These are phyloP conservation scores for Hirsutella minnesotensis DNA, from an alignment of 2,329 filamentous ascomycete genomes.

Conservation along the genomic window DNA sequence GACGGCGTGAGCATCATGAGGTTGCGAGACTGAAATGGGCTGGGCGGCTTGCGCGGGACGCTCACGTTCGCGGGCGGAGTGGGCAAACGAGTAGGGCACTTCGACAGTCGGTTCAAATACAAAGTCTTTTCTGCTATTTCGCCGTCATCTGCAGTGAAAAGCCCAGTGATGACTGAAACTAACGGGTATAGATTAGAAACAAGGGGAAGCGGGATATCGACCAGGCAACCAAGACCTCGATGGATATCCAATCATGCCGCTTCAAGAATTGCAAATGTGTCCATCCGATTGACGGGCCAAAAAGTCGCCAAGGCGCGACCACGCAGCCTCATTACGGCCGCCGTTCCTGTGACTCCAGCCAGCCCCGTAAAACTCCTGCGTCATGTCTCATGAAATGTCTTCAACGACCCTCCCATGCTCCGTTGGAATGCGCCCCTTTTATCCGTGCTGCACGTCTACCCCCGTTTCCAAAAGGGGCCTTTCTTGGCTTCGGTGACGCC, in stretches of 20 bases:
- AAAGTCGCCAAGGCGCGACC: too few relatives aligned
- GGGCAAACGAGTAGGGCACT: too few relatives aligned
- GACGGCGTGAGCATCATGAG: conserved; percentile 29
- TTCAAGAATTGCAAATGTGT: not conserved
- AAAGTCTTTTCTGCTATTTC: too few relatives aligned
- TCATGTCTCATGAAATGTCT: not conserved
- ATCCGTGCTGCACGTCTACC: not conserved
- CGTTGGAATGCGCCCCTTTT: not conserved
- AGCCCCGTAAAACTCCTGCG: not conserved
- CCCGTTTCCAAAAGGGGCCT: conserved; percentile 9
- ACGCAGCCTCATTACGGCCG: too few relatives aligned
- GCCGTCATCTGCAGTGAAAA: too few relatives aligned
- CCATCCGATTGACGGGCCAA: not conserved
- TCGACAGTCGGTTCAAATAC: too few relatives aligned
- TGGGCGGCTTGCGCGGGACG: not conserved
- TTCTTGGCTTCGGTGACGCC: conserved; percentile 5
- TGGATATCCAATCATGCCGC: not conserved
- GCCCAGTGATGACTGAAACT: not conserved
- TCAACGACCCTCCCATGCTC: not conserved
- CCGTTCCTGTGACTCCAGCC: not conserved
- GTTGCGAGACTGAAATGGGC: conserved; percentile 20
- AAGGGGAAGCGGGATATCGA: not conserved
- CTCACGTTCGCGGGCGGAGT: too few relatives aligned
- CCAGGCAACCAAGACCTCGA: not conserved
- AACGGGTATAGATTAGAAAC: not conserved